phyloP scores from a whole-genome alignment of 352 stramenopile species.

The Globisporangium sylvaticum region DNA sequence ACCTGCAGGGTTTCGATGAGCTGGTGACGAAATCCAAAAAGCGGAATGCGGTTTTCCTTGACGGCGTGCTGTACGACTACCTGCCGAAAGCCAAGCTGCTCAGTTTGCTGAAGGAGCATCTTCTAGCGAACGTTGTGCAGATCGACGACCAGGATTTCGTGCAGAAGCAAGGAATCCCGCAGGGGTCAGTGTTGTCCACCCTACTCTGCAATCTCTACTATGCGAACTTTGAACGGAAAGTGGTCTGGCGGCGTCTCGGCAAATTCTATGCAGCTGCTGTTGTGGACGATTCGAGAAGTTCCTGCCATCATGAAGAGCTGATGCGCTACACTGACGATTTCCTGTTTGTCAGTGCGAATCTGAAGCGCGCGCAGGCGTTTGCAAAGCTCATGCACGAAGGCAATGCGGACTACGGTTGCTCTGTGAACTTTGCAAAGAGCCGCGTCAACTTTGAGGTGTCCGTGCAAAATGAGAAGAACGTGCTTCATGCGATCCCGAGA shows the following conservation, averaged over 20 bases:
- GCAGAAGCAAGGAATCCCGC: slow-evolving; percentile 66
- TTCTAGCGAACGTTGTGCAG: slow-evolving; percentile 52
- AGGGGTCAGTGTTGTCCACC: slow-evolving; percentile 81
- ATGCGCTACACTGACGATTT: slow-evolving; percentile 83
- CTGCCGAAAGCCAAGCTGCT: slow-evolving; percentile 46
- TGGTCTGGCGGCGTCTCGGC: slow-evolving; percentile 43
- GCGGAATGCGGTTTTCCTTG: slow-evolving; percentile 53
- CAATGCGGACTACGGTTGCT: slow-evolving; percentile 38
- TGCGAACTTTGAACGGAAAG: slow-evolving; percentile 62
- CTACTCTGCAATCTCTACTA: slow-evolving; percentile 83
- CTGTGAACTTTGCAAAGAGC: slow-evolving; percentile 49
- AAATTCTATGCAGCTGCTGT: slow-evolving; percentile 15
- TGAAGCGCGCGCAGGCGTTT: slow-evolving; percentile 46
- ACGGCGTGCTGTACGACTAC: slow-evolving; percentile 80
- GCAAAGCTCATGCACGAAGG: slow-evolving; percentile 55
- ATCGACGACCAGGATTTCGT: slow-evolving; percentile 46
- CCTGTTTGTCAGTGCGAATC: slow-evolving; percentile 57
- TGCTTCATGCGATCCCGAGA: slow-evolving; percentile 12
- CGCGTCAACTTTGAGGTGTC: slow-evolving; percentile 51
- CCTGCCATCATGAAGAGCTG: slow-evolving; percentile 53
- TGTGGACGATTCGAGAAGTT: neutral
- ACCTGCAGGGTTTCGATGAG: slow-evolving; percentile 50
- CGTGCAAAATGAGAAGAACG: neutral
- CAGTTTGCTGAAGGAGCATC: slow-evolving; percentile 57
- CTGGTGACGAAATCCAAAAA: slow-evolving; percentile 36